Evolutionary conservation across 768 basidiomycete genomes (phyloP), one percentile per base, ranked within the genome.

Genomic region (Hypsizygus marmoreus): DNA sequence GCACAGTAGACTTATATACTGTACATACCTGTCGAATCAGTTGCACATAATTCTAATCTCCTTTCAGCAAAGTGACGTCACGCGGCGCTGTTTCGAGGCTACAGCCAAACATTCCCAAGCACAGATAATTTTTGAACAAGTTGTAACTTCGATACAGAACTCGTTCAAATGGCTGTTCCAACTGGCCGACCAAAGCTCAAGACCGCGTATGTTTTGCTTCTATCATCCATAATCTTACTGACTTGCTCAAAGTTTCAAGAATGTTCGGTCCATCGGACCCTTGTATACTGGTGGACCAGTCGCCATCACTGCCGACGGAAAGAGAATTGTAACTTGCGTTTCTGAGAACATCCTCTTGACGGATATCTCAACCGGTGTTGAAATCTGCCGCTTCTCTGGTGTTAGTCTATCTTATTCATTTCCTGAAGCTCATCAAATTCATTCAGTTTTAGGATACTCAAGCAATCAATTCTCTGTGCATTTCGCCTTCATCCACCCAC

Each of bases 281-380:
- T 68, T 95, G 33, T 90, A 97, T 61, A 98, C 95, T 1, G 81
- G 81, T 30, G 97, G 97, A 23, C 88, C 92, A 12, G 82, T 94
- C 20, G 81, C 88, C 9, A 72, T 91, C 37, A 84, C 91, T 4
- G 64, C 70, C 35, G 91, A 97, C 71, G 94, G 91, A 37, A 73
- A 69, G 43, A 84, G 76, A 67, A 74, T 98, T 24, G 77, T 93
- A 40, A 93, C 92, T 28, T 94, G 93, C 53, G 81, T 98, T 10
- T 86, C 80, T 33, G 93, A 95, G 58, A 85, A 93, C 49, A 84
- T 89, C 5, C 61, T 97, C 13, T 67, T 95, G 38, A 95, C 93
- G 14, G 84, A 94, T 52, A 72, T 92, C n/a, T 69, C 75, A 32
- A 80, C 74, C 38, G 93, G 95, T 4, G 64, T 70, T 37, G 77